Base-by-base conservation (phyloP, 2,329 filamentous ascomycete species). In the Incumbomyces lentus region DNA sequence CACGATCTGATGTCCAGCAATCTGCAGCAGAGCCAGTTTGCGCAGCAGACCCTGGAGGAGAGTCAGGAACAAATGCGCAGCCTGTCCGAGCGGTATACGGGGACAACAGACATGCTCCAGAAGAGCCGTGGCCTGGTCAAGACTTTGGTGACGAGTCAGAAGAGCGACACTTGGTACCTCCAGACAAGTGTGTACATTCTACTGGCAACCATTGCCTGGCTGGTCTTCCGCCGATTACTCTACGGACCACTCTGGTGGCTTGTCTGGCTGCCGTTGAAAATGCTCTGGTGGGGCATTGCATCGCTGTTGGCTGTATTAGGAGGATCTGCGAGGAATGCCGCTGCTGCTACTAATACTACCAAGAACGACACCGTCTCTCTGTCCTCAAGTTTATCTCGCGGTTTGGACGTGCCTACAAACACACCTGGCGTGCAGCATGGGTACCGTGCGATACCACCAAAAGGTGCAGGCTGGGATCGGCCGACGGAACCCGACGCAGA, bases 121-220 rank as follows among this genome's bases (percentile, higher is more conserved):
- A 84, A 78, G 47, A 89, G 85, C 38, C 76, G 78, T 53, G 81
- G 81, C 46, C 71, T 98, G 14, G 76, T 95, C 6, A 79, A 79
- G 6, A 86, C 86, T 14, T 71, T 98, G 38, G 69, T 96, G 39
- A 79, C 79, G 51, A 92, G 86, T 53, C 87, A 93, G 62, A 98
- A 98, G 73, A 92, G 84, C 54, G 92, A 98, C 62, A 95, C 89
- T 2, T 98, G 92, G 92, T 98, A 98, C 62, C 76, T 98, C 30
- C 84, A 92, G 66, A 93, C 86, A 32, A 80, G 89, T 2, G 81
- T 96, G 55, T 93, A 89, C 62, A 74, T 95, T 56, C 75, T 96
- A 13, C 60, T 84, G 17, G 76, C 69, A 5, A 95, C 88, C 1
- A 79, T 89, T 35, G 73, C 71, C 26, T 98, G 92, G 92, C 74